Evolutionary conservation across 2,329 filamentous ascomycete genomes (phyloP).

Genomic region (Aureobasidium uvarum): DNA sequence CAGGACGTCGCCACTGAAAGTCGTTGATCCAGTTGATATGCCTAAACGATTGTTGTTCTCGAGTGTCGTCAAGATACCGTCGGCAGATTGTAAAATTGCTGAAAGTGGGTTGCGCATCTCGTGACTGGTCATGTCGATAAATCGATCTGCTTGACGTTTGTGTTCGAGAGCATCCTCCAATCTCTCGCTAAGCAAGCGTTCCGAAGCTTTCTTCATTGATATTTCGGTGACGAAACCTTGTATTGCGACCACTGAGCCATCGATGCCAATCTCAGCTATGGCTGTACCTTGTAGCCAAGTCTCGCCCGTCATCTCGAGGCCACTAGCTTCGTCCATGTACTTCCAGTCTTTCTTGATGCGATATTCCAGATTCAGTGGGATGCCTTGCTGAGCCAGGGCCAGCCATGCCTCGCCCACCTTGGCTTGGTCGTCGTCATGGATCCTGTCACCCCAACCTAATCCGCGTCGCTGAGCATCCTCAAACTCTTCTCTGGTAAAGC

Average conservation of each 20-base stretch:
- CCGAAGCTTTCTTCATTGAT: constrained; percentile 37
- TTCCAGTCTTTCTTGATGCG: constrained; percentile 42
- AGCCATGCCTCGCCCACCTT: constrained; percentile 38
- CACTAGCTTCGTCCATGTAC: constrained; percentile 33
- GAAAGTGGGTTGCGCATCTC: constrained; percentile 48
- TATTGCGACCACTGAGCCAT: constrained; percentile 34
- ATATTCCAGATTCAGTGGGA: constrained; percentile 40
- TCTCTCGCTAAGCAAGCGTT: constrained; percentile 35
- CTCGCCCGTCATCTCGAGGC: constrained; percentile 34
- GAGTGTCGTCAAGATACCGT: constrained; percentile 43
- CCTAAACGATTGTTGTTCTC: constrained; percentile 23
- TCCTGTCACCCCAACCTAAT: constrained; percentile 34
- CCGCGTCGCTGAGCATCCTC: constrained; percentile 28
- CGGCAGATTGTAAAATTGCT: constrained; percentile 48
- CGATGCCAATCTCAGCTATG: constrained; percentile 36
- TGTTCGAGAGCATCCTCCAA: constrained; percentile 42
- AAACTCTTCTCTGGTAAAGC: constrained; percentile 32
- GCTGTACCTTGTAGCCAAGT: constrained; percentile 39
- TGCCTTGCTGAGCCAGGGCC: constrained; percentile 36
- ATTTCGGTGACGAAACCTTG: constrained; percentile 40
- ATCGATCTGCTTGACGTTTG: constrained; percentile 40
- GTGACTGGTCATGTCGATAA: constrained; percentile 40
- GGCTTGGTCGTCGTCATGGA: constrained; percentile 38
- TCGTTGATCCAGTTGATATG: background rate
- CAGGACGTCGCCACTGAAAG: background rate